Evolutionary conservation across 2,329 filamentous ascomycete species (phyloP).

Genomic region (Dactylonectria estremocensis): DNA sequence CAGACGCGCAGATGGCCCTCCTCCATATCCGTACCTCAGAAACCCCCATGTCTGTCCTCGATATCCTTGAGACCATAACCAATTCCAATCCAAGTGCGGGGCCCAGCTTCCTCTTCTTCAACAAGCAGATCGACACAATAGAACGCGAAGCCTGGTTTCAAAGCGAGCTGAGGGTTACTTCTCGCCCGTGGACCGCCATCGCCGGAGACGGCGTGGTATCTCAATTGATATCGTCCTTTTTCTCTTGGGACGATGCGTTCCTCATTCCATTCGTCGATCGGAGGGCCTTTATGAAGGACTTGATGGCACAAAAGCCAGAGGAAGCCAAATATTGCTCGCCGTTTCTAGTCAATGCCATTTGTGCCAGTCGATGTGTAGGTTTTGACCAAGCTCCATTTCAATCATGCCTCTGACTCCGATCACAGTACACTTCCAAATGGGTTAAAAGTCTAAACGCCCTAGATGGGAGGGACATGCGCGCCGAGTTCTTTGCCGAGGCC

Average conservation of each 20-base stretch:
- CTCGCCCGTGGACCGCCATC: slow-evolving; percentile 50
- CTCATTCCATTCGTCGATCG: slow-evolving; percentile 46
- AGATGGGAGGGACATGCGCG: slow-evolving; percentile 34
- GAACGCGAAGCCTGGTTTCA: slow-evolving; percentile 32
- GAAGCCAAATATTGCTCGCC: slow-evolving; percentile 49
- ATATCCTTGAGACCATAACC: slow-evolving; percentile 1
- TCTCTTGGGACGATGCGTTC: slow-evolving; percentile 49
- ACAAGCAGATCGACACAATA: slow-evolving; percentile 19
- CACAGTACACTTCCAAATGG: slow-evolving; percentile 40
- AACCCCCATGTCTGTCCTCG: slow-evolving; percentile 19
- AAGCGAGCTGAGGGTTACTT: slow-evolving; percentile 45
- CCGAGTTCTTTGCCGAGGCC: slow-evolving; percentile 43
- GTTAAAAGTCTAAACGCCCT: slow-evolving; percentile 35
- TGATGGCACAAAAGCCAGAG: slow-evolving; percentile 38
- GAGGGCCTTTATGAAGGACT: slow-evolving; percentile 47
- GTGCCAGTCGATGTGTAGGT: slow-evolving; percentile 50
- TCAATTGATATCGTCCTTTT: slow-evolving; percentile 50
- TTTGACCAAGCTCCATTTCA: no score
- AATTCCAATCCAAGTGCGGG: not conserved
- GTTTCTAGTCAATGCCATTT: slow-evolving; percentile 53
- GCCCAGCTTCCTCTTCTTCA: not conserved
- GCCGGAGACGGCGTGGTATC: slow-evolving; percentile 52
- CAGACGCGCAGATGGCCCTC: slow-evolving; percentile 22
- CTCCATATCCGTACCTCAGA: slow-evolving; percentile 25
- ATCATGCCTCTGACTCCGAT: not conserved